Base-by-base conservation (phyloP, 164 flowering plant genomes). In the Liriodendron chinense region DNA sequence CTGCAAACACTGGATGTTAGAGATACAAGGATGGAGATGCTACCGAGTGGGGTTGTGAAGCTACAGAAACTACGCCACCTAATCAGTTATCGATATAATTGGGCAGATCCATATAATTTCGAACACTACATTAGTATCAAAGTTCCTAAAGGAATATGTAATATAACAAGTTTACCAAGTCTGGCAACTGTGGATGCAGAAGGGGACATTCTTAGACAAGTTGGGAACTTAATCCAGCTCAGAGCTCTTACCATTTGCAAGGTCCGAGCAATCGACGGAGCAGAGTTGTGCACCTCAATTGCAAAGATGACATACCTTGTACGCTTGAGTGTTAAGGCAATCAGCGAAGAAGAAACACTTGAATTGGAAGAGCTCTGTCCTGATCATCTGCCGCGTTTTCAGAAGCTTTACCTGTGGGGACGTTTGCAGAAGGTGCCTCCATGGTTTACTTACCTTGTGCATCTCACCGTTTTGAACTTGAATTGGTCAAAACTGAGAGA, bases 1-100 rank as follows among this genome's bases (percentile, higher is more conserved):
- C 71, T 87, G 1, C 86, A 86, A 65, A 84, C 82, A 5, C 66
- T 85, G 68, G 86, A 87, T 73, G 59, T 85, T 16, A 69, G 83
- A 62, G 63, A 77, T 9, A 81, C 88, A 23, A 47, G 70, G n/a
- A 28, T 86, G 12, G 63, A 78, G 69, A 78, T 43, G 49, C 71
- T 87, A 16, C 86, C 85, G 7, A 71, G 8, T 22, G 83, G 76
- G 47, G 68, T 85, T 59, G 47, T 77, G 7, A 83, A 75, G 61
- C 74, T 84, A 71, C 50, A 9, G n/a, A 79, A 79, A 22, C 67
- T 87, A 74, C 68, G 86, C 10, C 87, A 87, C 74, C 79, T 86
- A 3, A 62, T 67, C n/a, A 73, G 80, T 71, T 73, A 47, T 47
- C 21, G 50, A 26, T 7, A 47, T 66, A 43, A 20, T 20, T 75